Base-by-base conservation (phyloP, 108 stramenopile genomes). In the Epithemia pelagica region DNA sequence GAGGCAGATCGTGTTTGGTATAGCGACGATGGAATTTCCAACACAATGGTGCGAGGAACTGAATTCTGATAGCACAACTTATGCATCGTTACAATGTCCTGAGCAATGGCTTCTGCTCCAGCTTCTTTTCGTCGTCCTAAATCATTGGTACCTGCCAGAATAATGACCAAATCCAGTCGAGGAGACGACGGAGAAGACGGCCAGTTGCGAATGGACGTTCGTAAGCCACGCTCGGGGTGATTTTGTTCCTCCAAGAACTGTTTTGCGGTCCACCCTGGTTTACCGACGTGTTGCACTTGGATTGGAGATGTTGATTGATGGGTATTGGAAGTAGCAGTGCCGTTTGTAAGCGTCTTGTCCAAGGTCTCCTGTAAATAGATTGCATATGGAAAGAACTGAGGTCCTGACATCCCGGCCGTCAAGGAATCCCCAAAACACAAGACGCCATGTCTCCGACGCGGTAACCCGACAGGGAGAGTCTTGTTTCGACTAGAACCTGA, bases 381-480 rank as follows among this genome's bases (percentile, higher is more conserved):
- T 29, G 80, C 89, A 66, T 91, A 91, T 0, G 86, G 89, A 72
- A 62, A 78, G 15, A 71, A 23, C 22, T 71, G 52, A 26, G 58
- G 28, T 18, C 82, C 78, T 0, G 82, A 77, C 23, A 84, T 82
- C 0, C 89, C 86, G 20, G 86, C 84, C 23, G 89, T 90, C 25
- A 90, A 74, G 22, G 82, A 83, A 71, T 90, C 89, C 22, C 89
- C 89, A 65, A 76, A 90, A 55, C 84, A 85, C 51, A 90, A 62
- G 22, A 90, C 75, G 22, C 84, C 73, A 15, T 46, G 37, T 10
- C 37, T 5, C 37, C 37, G 5, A 5, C 15, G 37, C 5, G 5
- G 5, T 46, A 10, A 10, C 10, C 37, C 37, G 15, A 46, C 5
- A 5, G 10, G 15, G n/a, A n/a, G n/a, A n/a, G n/a, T n/a, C n/a